Percentiles rank a stretch among this genome's conserved stretches.
These are phyloP conservation scores for Themeda triandra DNA, from an alignment of 176 grass and related monocot genomes.

Conservation along the genomic window DNA sequence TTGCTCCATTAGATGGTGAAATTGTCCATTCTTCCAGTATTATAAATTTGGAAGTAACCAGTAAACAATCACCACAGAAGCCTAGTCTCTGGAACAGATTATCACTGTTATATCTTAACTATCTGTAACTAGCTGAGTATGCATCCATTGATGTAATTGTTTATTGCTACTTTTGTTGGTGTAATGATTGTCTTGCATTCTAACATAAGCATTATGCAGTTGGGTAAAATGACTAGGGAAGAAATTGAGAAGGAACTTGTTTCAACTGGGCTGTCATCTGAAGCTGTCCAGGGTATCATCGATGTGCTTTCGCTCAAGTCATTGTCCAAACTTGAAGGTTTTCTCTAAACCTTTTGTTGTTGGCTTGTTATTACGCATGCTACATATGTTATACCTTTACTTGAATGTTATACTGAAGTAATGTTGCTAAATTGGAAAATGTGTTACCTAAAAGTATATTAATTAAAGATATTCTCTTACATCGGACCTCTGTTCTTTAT, in stretches of 20 bases:
- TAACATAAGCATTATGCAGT: slow-evolving; percentile 39
- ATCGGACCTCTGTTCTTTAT: neutral
- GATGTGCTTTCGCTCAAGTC: slow-evolving; percentile 87
- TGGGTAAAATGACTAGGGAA: slow-evolving; percentile 75
- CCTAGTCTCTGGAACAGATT: neutral
- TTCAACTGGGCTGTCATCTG: slow-evolving; percentile 49
- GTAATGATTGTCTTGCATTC: slow-evolving; percentile 10
- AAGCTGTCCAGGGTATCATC: slow-evolving; percentile 77
- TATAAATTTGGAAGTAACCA: neutral
- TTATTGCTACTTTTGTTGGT: slow-evolving; percentile 17
- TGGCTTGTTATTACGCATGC: neutral
- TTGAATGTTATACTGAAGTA: slow-evolving; percentile 2
- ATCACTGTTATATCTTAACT: neutral
- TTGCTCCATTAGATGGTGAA: neutral
- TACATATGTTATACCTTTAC: neutral
- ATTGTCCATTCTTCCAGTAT: neutral
- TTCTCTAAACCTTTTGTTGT: slow-evolving; percentile 25
- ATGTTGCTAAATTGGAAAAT: neutral
- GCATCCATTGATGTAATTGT: slow-evolving; percentile 2
- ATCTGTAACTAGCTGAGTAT: neutral
- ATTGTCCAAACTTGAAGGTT: slow-evolving; percentile 78
- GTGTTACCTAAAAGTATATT: neutral
- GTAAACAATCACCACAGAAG: neutral
- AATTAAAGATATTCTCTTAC: neutral
- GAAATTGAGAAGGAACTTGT: slow-evolving; percentile 76